Conservation (phyloP, 441 rosid species). For the Caryocar brasiliense region DNA sequence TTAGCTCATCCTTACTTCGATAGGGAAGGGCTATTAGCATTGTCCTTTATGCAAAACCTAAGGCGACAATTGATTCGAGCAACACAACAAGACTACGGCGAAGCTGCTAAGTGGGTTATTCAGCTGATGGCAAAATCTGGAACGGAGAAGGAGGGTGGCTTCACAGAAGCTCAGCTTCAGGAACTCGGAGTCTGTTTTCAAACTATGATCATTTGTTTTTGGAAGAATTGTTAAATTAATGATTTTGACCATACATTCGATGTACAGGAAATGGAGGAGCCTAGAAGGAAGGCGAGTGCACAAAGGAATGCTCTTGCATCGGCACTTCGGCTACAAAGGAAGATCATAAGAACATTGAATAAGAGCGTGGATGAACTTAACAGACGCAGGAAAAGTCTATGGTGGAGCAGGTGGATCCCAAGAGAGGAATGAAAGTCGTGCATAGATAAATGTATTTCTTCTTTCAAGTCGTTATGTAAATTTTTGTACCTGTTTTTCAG, state of each 20-base stretch:
- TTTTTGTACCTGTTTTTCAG: slow-evolving; percentile 14
- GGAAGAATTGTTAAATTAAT: not conserved
- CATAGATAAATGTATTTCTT: slow-evolving; percentile 7
- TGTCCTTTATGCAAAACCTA: slow-evolving; percentile 79
- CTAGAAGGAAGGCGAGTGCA: slow-evolving; percentile 43
- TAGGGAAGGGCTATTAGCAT: slow-evolving; percentile 60
- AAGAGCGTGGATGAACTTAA: slow-evolving; percentile 75
- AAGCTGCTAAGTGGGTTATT: slow-evolving; percentile 64
- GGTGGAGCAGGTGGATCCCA: slow-evolving; percentile 99
- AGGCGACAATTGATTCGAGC: slow-evolving; percentile 66
- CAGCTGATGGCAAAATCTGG: slow-evolving; percentile 88
- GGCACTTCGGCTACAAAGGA: slow-evolving; percentile 64
- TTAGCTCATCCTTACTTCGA: slow-evolving; percentile 80
- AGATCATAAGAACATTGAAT: slow-evolving; percentile 50
- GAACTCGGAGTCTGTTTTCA: slow-evolving; percentile 49
- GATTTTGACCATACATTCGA: not conserved
- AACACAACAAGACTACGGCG: slow-evolving; percentile 81
- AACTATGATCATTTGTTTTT: slow-evolving; percentile 1
- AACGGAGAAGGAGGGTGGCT: slow-evolving; percentile 80
- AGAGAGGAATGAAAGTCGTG: slow-evolving; percentile 53
- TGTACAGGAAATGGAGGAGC: slow-evolving; percentile 51
- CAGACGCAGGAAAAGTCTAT: slow-evolving; percentile 56
- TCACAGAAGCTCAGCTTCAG: slow-evolving; percentile 90
- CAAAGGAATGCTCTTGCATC: slow-evolving; percentile 74
- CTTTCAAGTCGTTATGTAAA: slow-evolving; percentile 4